Evolutionary conservation across 352 stramenopile genomes (phyloP).

Genomic region (Phytophthora syringae): DNA sequence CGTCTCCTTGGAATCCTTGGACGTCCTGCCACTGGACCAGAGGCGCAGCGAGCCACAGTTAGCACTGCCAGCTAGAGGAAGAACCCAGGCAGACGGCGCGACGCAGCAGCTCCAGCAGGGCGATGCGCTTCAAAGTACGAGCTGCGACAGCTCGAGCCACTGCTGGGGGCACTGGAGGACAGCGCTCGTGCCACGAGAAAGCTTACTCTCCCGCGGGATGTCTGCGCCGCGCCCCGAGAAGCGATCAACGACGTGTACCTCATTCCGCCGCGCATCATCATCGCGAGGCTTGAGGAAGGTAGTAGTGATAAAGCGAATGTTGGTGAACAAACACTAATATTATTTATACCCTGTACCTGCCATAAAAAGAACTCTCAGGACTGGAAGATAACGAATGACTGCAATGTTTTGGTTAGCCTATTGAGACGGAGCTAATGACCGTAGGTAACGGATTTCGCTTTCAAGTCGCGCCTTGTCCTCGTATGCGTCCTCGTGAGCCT

Average conservation of each 20-base stretch:
- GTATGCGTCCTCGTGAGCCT: too few species aligned
- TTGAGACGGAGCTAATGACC: too few species aligned
- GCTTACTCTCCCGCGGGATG: not conserved
- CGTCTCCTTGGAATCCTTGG: conserved; percentile 40
- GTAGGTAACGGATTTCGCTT: too few species aligned
- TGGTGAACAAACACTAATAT: too few species aligned
- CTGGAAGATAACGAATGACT: too few species aligned
- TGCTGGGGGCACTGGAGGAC: conserved; percentile 8
- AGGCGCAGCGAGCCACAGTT: conserved; percentile 38
- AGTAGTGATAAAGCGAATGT: too few species aligned
- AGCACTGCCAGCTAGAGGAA: conserved; percentile 19
- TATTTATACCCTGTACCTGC: too few species aligned
- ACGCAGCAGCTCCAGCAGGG: conserved; percentile 13
- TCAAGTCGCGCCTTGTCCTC: too few species aligned
- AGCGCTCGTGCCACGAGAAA: conserved; percentile 15
- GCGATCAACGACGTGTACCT: conserved; percentile 62
- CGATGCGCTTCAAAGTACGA: conserved; percentile 3
- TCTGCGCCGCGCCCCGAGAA: conserved; percentile 8
- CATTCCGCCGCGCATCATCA: conserved; percentile 61
- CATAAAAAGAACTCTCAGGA: too few species aligned
- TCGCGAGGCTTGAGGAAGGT: conserved; percentile 18
- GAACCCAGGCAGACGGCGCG: conserved; percentile 15
- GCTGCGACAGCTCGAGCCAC: not conserved
- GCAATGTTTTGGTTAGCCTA: too few species aligned
- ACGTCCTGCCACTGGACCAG: conserved; percentile 40